Evolutionary conservation across 1,284 basidiomycete species (phyloP).

Genomic region (Fistulina hepatica): DNA sequence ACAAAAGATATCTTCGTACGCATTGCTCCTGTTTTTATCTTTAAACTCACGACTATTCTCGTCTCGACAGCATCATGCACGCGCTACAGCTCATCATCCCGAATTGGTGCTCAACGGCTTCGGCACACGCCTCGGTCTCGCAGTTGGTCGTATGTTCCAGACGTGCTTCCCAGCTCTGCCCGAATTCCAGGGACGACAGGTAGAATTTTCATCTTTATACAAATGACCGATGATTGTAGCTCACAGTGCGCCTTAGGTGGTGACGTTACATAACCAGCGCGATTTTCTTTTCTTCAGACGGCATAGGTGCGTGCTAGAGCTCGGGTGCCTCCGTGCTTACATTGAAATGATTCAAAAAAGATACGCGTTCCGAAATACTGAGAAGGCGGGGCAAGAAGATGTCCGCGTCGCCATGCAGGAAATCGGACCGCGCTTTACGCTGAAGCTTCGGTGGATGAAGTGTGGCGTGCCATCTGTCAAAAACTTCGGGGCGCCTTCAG

Average conservation of each 20-base stretch:
- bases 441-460: conserved; percentile 85
- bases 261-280: conserved; percentile 94
- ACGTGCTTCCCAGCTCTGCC: conserved; percentile 92
- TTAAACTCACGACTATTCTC: conserved; percentile 7
- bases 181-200: conserved; percentile 93
- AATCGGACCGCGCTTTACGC: conserved; percentile 94
- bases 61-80: conserved; percentile 72
- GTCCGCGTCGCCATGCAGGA: conserved; percentile 95
- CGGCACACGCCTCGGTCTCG: conserved; percentile 87
- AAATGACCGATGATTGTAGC: too few relatives aligned
- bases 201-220: too few relatives aligned
- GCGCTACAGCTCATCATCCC: conserved; percentile 86
- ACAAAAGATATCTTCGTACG: conserved; percentile 77
- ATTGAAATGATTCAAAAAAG: too few relatives aligned
- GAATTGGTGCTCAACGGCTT: conserved; percentile 97
- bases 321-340: too few relatives aligned
- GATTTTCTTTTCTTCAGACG: conserved; percentile 97
- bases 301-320: conserved; percentile 58
- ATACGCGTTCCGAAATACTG: conserved; percentile 85
- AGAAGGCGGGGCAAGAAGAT: too few relatives aligned
- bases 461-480: conserved; percentile 80
- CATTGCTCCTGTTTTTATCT: conserved; percentile 4
- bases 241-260: too few relatives aligned
- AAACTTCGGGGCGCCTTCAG: conserved; percentile 48
- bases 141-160: conserved; percentile 90